Evolutionary conservation across 495 filamentous ascomycete species (phyloP).

Genomic region (Lindgomyces ingoldianus): DNA sequence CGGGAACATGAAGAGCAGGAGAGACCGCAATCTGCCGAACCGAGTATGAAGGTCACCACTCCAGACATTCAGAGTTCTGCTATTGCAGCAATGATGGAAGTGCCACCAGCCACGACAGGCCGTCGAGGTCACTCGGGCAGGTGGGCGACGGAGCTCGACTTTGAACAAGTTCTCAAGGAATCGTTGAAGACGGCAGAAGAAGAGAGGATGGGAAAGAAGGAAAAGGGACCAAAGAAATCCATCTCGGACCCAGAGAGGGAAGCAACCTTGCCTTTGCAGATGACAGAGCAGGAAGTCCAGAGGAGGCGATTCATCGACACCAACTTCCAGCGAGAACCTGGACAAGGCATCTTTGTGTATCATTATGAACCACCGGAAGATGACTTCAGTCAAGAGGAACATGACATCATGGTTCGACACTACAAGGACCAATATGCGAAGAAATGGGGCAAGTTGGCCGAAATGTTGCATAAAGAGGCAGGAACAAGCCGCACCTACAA

Average conservation of each 20-base stretch:
- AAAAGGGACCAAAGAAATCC: constrained; percentile 63
- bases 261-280: constrained; percentile 80
- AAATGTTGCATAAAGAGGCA: constrained; percentile 55
- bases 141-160: constrained; percentile 61
- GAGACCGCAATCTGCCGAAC: constrained; percentile 53
- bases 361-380: constrained; percentile 74
- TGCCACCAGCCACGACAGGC: constrained; percentile 6
- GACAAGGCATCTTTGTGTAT: constrained; percentile 67
- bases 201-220: constrained; percentile 66
- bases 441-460: constrained; percentile 88
- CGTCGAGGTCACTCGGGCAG: constrained; percentile 19
- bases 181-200: constrained; percentile 73
- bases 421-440: constrained; percentile 73
- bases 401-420: constrained; percentile 71
- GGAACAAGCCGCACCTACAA: constrained; percentile 66
- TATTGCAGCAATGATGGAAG: constrained; percentile 19
- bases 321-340: constrained; percentile 67
- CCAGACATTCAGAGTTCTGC: constrained; percentile 44
- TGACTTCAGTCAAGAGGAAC: constrained; percentile 81
- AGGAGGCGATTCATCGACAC: constrained; percentile 64
- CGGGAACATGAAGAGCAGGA: constrained; percentile 50
- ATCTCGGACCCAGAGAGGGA: constrained; percentile 79
- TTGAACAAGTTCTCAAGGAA: constrained; percentile 73
- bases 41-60: constrained; percentile 38
- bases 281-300: constrained; percentile 42